phyloP scores from a whole-genome alignment of 345 rosid genomes.

The Schrenkiella parvula region DNA sequence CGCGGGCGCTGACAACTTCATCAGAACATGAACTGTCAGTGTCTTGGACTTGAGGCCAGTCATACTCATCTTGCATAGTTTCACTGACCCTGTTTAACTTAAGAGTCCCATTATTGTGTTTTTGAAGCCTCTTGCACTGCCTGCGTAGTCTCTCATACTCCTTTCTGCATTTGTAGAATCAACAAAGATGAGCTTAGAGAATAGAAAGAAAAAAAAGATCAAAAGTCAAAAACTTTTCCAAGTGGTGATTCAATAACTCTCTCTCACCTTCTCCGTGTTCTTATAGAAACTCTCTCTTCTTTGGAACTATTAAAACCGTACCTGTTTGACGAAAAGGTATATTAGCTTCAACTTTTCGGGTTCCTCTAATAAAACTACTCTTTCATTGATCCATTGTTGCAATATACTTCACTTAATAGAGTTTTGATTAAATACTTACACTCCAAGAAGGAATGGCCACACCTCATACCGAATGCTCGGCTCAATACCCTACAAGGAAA shows the following conservation, averaged over 20 bases:
- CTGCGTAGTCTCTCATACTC: constrained; percentile 87
- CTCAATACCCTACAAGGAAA: constrained; percentile 74
- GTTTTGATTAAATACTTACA: constrained; percentile 51
- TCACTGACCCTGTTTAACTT: constrained; percentile 38
- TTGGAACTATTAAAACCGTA: constrained; percentile 71
- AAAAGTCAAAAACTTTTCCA: neutral
- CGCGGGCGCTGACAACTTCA: constrained; percentile 80
- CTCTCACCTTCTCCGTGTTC: constrained; percentile 73
- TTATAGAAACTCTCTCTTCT: constrained; percentile 67
- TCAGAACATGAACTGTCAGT: constrained; percentile 58
- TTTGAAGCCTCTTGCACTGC: constrained; percentile 54
- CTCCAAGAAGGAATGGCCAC: constrained; percentile 98
- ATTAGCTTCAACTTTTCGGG: neutral
- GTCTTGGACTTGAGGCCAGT: constrained; percentile 48
- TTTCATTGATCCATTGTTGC: neutral
- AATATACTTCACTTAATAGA: neutral
- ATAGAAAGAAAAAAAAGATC: neutral
- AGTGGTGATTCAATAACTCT: constrained; percentile 2
- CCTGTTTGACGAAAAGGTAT: constrained; percentile 35
- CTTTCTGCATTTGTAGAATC: constrained; percentile 52
- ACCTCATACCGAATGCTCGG: constrained; percentile 85
- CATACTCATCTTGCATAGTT: constrained; percentile 28
- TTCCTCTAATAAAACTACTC: neutral
- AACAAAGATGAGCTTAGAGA: constrained; percentile 4
- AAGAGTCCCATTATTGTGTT: constrained; percentile 35